These are phyloP conservation scores for Chalciporus sp. DNA, from an alignment of 1,284 basidiomycete species.

Conservation along the genomic window DNA sequence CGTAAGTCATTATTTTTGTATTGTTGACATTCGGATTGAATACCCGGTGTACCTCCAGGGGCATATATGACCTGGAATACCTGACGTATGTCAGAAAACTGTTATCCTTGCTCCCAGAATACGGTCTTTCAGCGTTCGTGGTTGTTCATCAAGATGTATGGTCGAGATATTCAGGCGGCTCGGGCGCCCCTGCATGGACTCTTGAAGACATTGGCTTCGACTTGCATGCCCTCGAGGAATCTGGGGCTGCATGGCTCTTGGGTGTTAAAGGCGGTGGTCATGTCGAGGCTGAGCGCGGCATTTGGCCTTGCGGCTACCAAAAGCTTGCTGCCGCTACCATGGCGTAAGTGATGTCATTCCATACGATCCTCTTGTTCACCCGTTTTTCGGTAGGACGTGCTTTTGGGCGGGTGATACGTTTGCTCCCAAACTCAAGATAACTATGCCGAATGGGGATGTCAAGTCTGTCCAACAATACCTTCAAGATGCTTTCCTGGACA, in stretches of 20 bases:
- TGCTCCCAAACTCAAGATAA: constrained; percentile 70
- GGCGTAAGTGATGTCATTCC: constrained; percentile 57
- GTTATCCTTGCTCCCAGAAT: constrained; percentile 76
- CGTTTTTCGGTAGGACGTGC: constrained; percentile 52
- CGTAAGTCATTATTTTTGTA: constrained; percentile 54
- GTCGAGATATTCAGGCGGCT: constrained; percentile 93
- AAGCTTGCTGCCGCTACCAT: constrained; percentile 88
- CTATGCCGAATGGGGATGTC: constrained; percentile 46
- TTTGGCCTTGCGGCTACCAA: constrained; percentile 92
- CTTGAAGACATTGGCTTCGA: constrained; percentile 82
- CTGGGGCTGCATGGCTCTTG: constrained; percentile 82
- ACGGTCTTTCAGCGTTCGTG: constrained; percentile 84
- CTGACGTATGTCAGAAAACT: constrained; percentile 78
- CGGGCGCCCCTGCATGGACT: constrained; percentile 93
- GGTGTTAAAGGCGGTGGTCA: constrained; percentile 79
- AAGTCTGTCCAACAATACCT: constrained; percentile 82
- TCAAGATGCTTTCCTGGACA: constrained; percentile 81
- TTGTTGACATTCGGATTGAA: neutral
- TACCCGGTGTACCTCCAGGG: constrained; percentile 45
- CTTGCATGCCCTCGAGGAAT: constrained; percentile 71
- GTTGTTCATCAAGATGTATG: constrained; percentile 92
- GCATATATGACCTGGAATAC: constrained; percentile 83
- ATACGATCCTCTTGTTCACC: constrained; percentile 20
- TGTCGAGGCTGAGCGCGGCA: constrained; percentile 70
- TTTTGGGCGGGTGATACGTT: constrained; percentile 92